phyloP scores from a whole-genome alignment of 306 rosid species.

The Begonia masoniana region DNA sequence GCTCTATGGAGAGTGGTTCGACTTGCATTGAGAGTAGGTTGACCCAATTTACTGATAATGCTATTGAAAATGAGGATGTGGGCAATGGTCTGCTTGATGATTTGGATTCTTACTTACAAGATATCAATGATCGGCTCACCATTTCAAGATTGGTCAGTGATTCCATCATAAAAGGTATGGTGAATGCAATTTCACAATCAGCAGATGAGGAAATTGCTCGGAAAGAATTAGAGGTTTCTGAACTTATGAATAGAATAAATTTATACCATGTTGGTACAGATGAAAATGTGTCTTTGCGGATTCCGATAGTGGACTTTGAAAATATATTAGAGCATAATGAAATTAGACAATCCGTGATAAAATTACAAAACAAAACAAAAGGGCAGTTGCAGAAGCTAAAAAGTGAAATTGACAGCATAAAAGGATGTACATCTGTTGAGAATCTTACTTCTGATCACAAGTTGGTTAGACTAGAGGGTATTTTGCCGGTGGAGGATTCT shows the following conservation, averaged over 20 bases:
- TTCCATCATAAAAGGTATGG: slow-evolving; percentile 66
- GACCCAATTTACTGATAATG: slow-evolving; percentile 16
- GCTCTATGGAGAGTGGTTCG: slow-evolving; percentile 21
- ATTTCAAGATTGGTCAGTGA: slow-evolving; percentile 90
- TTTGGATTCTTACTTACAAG: slow-evolving; percentile 49
- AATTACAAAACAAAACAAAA: slow-evolving; percentile 23
- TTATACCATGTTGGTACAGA: slow-evolving; percentile 18
- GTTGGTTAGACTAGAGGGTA: slow-evolving; percentile 51
- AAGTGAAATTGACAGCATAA: slow-evolving; percentile 44
- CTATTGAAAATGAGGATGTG: slow-evolving; percentile 24
- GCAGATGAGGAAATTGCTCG: slow-evolving; percentile 56
- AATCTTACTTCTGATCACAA: slow-evolving; percentile 43
- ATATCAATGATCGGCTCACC: slow-evolving; percentile 42
- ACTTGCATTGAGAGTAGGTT: slow-evolving; percentile 9
- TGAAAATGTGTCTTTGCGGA: slow-evolving; percentile 13
- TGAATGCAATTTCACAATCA: slow-evolving; percentile 52
- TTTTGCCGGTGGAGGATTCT: slow-evolving; percentile 41
- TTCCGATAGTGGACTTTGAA: slow-evolving; percentile 9
- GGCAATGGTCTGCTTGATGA: slow-evolving; percentile 39
- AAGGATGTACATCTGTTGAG: slow-evolving; percentile 28
- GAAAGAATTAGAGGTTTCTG: slow-evolving; percentile 58
- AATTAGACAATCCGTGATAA: slow-evolving; percentile 20
- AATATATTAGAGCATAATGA: slow-evolving; percentile 18
- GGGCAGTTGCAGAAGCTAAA: slow-evolving; percentile 46
- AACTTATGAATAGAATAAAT: slow-evolving; percentile 36